Evolutionary conservation across 1,139 yeast species (phyloP), one percentile per base, ranked within the genome.

Genomic region (Diutina ranongensis): DNA sequence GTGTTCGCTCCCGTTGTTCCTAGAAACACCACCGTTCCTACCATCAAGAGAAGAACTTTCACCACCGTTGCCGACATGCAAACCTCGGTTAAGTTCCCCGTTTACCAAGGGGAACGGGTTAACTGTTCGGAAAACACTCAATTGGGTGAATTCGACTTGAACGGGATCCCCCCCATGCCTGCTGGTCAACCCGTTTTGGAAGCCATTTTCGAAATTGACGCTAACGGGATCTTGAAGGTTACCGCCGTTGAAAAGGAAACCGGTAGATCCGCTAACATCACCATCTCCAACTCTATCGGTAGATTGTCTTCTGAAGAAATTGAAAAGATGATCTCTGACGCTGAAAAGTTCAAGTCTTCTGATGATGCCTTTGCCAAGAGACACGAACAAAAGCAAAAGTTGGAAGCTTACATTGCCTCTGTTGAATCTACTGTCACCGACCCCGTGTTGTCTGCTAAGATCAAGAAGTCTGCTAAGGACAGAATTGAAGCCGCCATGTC

Each of bases 91-190:
- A 95, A 87, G 72, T 89, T 92, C 96, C 98, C 97, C 73, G 97
- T 92, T 55, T 92, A 89, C 89, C 97, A 92, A 77, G 98, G 98
- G 83, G 98, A 92, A 79, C 95, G 98, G 81, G 96, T 88, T 67
- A 92, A 89, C 95, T 89, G 97, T 81, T 70, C 87, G 60, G 97
- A 92, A 78, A 92, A 92, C 94, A 88, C 97, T 67, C 83, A 89
- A 68, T 85, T 92, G 71, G 98, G 98, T 80, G 97, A 92, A 78
- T 92, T 92, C 74, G 97, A 92, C 83, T 85, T 92, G 71, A 87
- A 86, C 80, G 92, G 92, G 75, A 87, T 92, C 63, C 98, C 98
- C 70, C 97, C 97, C 71, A 80, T 92, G 89, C 86, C 83, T 72
- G 97, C 96, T 73, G 97, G 97, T 75, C 97, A 89, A 76, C 97